Evolutionary conservation across 2,329 filamentous ascomycete genomes (phyloP).

Genomic region (Trichoderma breve): DNA sequence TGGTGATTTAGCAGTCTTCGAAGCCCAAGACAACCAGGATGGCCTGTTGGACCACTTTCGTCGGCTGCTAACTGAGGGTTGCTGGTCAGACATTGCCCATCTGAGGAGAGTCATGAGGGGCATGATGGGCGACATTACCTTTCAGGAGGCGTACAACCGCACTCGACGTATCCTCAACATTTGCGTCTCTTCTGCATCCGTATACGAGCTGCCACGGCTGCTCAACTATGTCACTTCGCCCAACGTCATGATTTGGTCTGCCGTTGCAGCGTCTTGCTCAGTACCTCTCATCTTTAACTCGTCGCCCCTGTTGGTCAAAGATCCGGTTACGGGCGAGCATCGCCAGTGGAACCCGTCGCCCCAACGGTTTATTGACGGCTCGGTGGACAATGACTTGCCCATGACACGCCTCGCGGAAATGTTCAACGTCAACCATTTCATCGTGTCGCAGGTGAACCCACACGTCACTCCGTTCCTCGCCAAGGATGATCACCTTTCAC

Average conservation of each 20-base stretch:
- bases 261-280: constrained; percentile 92
- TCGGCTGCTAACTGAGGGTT: constrained; percentile 75
- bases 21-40: constrained; percentile 57
- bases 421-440: constrained; percentile 98
- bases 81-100: constrained; percentile 81
- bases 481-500: constrained; percentile 63
- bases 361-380: constrained; percentile 89
- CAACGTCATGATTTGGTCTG: constrained; percentile 94
- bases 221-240: constrained; percentile 93
- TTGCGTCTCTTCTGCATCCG: constrained; percentile 81
- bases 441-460: constrained; percentile 94
- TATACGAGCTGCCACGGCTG: constrained; percentile 82
- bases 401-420: constrained; percentile 88
- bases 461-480: constrained; percentile 85
- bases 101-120: constrained; percentile 77
- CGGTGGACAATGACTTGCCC: constrained; percentile 89
- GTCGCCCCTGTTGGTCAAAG: constrained; percentile 77
- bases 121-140: constrained; percentile 84
- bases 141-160: constrained; percentile 94
- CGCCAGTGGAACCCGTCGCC: constrained; percentile 83
- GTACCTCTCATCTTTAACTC: constrained; percentile 84
- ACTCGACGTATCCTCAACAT: constrained; percentile 91
- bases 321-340: constrained; percentile 73
- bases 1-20: constrained; percentile 80
- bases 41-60: constrained; percentile 66